Evolutionary conservation across 1,139 yeast genomes (phyloP), one percentile per base, ranked within the genome.

Genomic region (Spathaspora sp.): DNA sequence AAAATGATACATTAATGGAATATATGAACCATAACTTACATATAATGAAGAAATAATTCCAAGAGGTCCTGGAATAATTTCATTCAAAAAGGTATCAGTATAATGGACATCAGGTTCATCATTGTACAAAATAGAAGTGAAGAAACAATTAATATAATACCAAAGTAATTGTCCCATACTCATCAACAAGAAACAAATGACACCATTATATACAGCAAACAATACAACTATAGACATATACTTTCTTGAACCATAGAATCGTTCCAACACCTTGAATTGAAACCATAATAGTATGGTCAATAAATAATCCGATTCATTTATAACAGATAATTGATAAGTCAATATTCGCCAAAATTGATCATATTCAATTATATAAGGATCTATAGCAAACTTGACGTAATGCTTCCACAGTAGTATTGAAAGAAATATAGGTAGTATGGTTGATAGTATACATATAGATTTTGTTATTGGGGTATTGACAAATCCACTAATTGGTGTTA

Each of bases 281-380:
- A 84, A 84, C 57, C 84, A 65, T 31, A 85, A 58, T 11, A 83
- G 58, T 5, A 75, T 63, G 1, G 75, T 68, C 17, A 86, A 53
- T 16, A 86, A 58, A 44, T 80, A 83, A 57, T 86, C 89, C 2
- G 88, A 79, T 60, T 86, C 90, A 56, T 83, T 85, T 41, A 78
- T 68, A 49, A 78, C 86, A 4, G 81, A 68, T 20, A 79, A 45
- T 58, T 84, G 93, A 58, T 74, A 78, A 2, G 81, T 63, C 4
- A 75, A 43, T 11, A 85, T 55, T 42, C 95, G 67, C 90, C 93
- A 86, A 63, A 78, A 83, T 56, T 87, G 95, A 42, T 65, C 56
- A 72, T 87, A 86, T 47, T 75, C 71, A 10, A 73, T 56, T 15
- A 87, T 70, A 54, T 79, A 52, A 4, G 93, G 93, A 43, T 75